Evolutionary conservation across 495 filamentous ascomycete species (phyloP).

Genomic region (Aspergillus ostianus): DNA sequence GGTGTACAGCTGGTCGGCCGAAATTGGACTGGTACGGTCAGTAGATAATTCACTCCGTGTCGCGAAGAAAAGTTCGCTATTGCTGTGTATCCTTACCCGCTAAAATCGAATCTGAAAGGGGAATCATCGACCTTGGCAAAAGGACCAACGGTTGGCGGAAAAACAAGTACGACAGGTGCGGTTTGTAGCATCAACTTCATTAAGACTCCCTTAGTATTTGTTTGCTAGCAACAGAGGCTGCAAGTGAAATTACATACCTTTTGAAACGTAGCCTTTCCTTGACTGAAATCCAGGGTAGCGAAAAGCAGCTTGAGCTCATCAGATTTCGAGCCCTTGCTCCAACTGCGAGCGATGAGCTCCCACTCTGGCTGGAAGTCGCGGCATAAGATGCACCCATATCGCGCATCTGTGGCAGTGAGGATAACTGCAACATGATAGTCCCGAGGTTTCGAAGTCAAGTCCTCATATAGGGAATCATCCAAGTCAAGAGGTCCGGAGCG

Average conservation of each 20-base stretch:
- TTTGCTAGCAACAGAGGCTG: not conserved
- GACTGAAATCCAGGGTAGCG: slow-evolving; percentile 82
- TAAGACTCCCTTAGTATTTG: slow-evolving; percentile 13
- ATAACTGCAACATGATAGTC: slow-evolving; percentile 83
- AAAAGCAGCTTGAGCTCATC: slow-evolving; percentile 73
- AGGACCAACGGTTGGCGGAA: slow-evolving; percentile 84
- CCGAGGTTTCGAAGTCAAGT: slow-evolving; percentile 71
- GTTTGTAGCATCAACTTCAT: slow-evolving; percentile 87
- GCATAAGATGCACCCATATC: slow-evolving; percentile 85
- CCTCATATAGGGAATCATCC: slow-evolving; percentile 68
- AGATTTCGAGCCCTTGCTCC: slow-evolving; percentile 75
- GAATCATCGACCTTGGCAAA: slow-evolving; percentile 66
- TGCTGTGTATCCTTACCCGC: slow-evolving; percentile 57
- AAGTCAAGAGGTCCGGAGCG: slow-evolving; percentile 70
- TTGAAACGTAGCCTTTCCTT: slow-evolving; percentile 85
- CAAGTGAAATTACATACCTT: slow-evolving; percentile 55
- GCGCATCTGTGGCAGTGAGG: slow-evolving; percentile 80
- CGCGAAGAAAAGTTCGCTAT: not conserved
- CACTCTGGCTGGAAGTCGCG: slow-evolving; percentile 92
- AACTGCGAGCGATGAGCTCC: slow-evolving; percentile 83
- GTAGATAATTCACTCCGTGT: not conserved
- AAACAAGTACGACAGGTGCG: slow-evolving; percentile 83
- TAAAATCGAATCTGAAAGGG: slow-evolving; percentile 86
- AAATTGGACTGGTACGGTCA: slow-evolving; percentile 53
- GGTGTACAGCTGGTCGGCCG: slow-evolving; percentile 71